A percentile compares a stretch with the other conserved stretches of the same genome.
Conservation (phyloP, 345 rosid genomes). For the Camelina laxa region DNA sequence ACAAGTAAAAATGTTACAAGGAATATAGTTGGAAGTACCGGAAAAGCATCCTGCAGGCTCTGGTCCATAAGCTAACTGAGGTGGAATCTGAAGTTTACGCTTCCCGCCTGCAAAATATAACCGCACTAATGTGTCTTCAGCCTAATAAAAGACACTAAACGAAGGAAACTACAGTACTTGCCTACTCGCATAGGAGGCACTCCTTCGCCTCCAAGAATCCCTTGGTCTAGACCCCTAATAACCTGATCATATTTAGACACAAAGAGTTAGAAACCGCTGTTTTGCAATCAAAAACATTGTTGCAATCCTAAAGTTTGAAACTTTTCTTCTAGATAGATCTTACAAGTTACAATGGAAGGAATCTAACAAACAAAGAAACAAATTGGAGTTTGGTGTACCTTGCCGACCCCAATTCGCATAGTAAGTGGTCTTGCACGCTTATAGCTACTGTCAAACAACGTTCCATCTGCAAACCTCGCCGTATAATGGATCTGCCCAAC, state of each 20-base stretch:
- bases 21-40: slow-evolving; percentile 50
- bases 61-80: slow-evolving; percentile 88
- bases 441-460: slow-evolving; percentile 88
- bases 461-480: slow-evolving; percentile 92
- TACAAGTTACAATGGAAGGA: too few relatives aligned
- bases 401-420: slow-evolving; percentile 93
- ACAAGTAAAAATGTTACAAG: neutral
- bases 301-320: neutral
- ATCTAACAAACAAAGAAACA: neutral
- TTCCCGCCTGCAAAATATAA: slow-evolving; percentile 63
- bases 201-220: slow-evolving; percentile 88
- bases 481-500: slow-evolving; percentile 74
- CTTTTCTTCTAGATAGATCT: neutral
- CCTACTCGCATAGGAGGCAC: slow-evolving; percentile 93
- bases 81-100: slow-evolving; percentile 90
- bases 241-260: slow-evolving; percentile 52
- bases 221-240: slow-evolving; percentile 87
- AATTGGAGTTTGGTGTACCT: slow-evolving; percentile 49
- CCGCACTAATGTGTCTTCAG: slow-evolving; percentile 7
- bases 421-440: slow-evolving; percentile 93
- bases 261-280: neutral
- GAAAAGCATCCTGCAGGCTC: slow-evolving; percentile 98
- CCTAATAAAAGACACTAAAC: neutral
- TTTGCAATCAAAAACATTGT: neutral
- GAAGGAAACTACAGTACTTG: slow-evolving; percentile 38